Percentiles rank a stretch among this genome's conserved stretches.
Conservation (phyloP, 192 early-diverging fungal species). For the Backusella parvicylindrica region DNA sequence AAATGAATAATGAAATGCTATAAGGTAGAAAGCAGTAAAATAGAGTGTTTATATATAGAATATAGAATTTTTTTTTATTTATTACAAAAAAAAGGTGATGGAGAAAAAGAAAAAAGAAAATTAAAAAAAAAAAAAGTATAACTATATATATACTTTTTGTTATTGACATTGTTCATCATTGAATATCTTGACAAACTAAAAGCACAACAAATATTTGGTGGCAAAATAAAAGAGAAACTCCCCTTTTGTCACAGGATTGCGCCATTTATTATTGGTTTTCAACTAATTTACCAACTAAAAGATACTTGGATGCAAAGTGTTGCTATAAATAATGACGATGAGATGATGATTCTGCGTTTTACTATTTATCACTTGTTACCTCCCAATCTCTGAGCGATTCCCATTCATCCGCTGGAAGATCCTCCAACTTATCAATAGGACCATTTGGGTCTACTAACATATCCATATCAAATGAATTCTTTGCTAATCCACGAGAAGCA, state of each 20-base stretch:
- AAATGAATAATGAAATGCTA: background rate
- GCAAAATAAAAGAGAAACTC: background rate
- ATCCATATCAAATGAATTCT: constrained; percentile 77
- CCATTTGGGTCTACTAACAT: constrained; percentile 66
- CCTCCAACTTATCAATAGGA: constrained; percentile 80
- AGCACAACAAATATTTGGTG: background rate
- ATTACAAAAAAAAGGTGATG: background rate
- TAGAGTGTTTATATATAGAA: background rate
- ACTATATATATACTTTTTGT: background rate
- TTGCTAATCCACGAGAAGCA: constrained; percentile 89
- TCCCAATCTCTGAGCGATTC: constrained; percentile 80
- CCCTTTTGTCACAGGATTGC: background rate
- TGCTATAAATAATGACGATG: background rate
- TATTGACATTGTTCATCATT: constrained; percentile 8
- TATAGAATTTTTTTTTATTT: background rate
- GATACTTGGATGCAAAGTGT: constrained; percentile 81
- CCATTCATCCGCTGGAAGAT: constrained; percentile 69
- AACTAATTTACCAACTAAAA: constrained; percentile 64
- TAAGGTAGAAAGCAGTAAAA: background rate
- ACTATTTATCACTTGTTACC: background rate
- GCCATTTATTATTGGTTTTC: constrained; percentile 37
- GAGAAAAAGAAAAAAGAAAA: background rate
- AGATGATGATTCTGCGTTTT: no score
- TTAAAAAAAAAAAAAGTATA: background rate
- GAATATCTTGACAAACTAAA: constrained; percentile 12